Conservation (phyloP, 108 stramenopile species). For the Aurantiochytrium sp. region DNA sequence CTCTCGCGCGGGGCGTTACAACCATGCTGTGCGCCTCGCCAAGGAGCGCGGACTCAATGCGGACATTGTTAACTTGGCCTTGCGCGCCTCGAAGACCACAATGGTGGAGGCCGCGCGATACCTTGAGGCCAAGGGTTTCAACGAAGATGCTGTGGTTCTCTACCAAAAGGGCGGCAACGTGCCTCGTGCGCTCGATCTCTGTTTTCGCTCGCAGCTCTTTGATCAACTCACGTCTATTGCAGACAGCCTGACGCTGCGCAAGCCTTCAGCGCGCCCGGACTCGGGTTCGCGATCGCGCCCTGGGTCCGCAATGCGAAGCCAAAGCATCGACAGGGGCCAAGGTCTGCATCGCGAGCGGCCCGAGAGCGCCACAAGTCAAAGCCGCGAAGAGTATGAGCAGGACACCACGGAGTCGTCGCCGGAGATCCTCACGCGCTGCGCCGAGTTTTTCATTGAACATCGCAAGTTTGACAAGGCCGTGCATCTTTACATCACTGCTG, state of each 20-base stretch:
- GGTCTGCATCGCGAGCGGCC: neutral
- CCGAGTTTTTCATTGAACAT: slow-evolving; percentile 53
- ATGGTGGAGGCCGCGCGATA: slow-evolving; percentile 53
- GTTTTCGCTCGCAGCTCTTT: slow-evolving; percentile 45
- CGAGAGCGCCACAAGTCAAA: neutral
- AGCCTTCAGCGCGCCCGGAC: slow-evolving; percentile 12
- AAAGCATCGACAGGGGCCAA: neutral
- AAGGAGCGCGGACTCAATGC: slow-evolving; percentile 48
- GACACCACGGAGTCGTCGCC: neutral
- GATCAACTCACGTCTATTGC: slow-evolving; percentile 45
- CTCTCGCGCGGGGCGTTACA: slow-evolving; percentile 44
- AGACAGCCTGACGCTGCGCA: slow-evolving; percentile 31
- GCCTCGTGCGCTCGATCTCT: slow-evolving; percentile 51
- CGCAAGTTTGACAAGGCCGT: slow-evolving; percentile 55
- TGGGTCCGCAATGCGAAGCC: neutral
- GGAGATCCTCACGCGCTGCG: slow-evolving; percentile 42
- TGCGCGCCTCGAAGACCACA: slow-evolving; percentile 37
- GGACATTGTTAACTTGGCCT: slow-evolving; percentile 51
- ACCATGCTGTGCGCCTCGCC: slow-evolving; percentile 63
- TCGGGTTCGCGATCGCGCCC: slow-evolving; percentile 11
- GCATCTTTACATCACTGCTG: slow-evolving; percentile 30
- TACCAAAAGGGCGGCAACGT: slow-evolving; percentile 57
- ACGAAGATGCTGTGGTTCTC: slow-evolving; percentile 59
- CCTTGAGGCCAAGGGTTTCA: slow-evolving; percentile 54
- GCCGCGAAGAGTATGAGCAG: neutral